Conservation (phyloP, 2,329 filamentous ascomycete genomes). For the Colletotrichum tanaceti region DNA sequence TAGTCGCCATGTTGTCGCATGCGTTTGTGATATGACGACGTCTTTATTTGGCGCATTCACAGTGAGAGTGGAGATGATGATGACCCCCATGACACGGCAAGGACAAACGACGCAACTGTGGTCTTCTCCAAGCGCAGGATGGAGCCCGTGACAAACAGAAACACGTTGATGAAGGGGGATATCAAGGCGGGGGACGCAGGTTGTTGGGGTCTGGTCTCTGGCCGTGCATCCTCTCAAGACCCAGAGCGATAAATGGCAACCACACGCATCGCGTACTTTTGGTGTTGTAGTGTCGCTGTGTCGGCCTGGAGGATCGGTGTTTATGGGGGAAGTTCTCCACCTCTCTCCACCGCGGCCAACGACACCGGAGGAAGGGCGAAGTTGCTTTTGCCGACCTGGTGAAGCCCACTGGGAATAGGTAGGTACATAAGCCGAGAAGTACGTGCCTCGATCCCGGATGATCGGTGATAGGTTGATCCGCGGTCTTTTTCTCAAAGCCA, state of each 20-base stretch:
- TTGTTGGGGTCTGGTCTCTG: not conserved
- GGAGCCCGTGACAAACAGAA: constrained; percentile 35
- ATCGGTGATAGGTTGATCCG: constrained; percentile 22
- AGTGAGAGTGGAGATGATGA: constrained; percentile 24
- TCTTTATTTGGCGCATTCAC: constrained; percentile 3
- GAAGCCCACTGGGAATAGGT: not conserved
- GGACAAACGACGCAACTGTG: not conserved
- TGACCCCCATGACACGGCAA: constrained; percentile 17
- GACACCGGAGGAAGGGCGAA: not conserved
- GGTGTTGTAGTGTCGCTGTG: too few relatives aligned
- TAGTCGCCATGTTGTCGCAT: constrained; percentile 17
- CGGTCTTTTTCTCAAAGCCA: fast-evolving
- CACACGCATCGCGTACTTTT: constrained; percentile 6
- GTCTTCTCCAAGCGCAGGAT: constrained; percentile 21
- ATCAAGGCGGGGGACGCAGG: constrained; percentile 29
- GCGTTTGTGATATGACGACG: constrained; percentile 11
- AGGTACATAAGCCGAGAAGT: not conserved
- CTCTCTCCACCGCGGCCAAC: not conserved
- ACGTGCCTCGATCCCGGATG: not conserved
- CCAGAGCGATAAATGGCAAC: not conserved
- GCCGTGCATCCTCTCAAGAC: not conserved
- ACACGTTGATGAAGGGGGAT: constrained; percentile 4
- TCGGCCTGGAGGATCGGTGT: constrained; percentile 12
- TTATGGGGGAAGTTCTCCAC: constrained; percentile 14
- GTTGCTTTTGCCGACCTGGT: constrained; percentile 22